These are phyloP conservation scores for Fomitiporia mediterranea DNA, from an alignment of 1,284 basidiomycete genomes.

Conservation along the genomic window DNA sequence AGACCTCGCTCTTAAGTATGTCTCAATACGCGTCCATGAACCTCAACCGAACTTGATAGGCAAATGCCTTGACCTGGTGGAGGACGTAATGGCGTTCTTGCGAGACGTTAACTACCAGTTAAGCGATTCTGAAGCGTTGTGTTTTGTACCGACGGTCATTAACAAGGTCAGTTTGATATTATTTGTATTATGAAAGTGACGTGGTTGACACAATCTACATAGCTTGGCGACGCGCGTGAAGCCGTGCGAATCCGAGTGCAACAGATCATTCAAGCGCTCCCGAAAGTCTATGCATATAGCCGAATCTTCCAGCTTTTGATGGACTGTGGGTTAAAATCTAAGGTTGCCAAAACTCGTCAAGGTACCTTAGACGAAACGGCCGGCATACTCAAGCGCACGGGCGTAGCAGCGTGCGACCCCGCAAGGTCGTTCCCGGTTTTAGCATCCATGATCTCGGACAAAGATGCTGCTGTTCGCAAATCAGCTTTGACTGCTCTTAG, in stretches of 20 bases:
- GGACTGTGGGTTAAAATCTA: conserved; percentile 82
- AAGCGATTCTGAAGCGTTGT: conserved; percentile 82
- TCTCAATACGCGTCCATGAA: conserved; percentile 86
- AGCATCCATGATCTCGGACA: conserved; percentile 82
- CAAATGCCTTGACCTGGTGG: conserved; percentile 87
- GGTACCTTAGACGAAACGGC: conserved; percentile 82
- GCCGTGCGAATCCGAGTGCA: conserved; percentile 67
- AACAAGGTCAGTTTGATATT: conserved; percentile 63
- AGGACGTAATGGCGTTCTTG: conserved; percentile 73
- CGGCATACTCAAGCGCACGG: conserved; percentile 75
- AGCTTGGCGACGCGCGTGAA: conserved; percentile 82
- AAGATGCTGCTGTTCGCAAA: conserved; percentile 82
- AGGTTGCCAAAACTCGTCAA: conserved; percentile 87
- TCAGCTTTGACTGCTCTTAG: conserved; percentile 77
- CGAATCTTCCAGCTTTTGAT: conserved; percentile 84
- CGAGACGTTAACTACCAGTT: conserved; percentile 75
- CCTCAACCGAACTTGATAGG: conserved; percentile 90
- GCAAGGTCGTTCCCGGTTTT: conserved; percentile 75
- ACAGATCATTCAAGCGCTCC: conserved; percentile 65
- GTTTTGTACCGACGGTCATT: conserved; percentile 88
- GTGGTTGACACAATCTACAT: too few species aligned
- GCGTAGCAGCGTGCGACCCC: conserved; percentile 77
- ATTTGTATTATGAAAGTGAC: conserved; percentile 15
- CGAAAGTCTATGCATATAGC: conserved; percentile 85
- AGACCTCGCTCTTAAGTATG: conserved; percentile 92